Evolutionary conservation across 306 rosid species (phyloP).

Genomic region (Medicago ruthenica): DNA sequence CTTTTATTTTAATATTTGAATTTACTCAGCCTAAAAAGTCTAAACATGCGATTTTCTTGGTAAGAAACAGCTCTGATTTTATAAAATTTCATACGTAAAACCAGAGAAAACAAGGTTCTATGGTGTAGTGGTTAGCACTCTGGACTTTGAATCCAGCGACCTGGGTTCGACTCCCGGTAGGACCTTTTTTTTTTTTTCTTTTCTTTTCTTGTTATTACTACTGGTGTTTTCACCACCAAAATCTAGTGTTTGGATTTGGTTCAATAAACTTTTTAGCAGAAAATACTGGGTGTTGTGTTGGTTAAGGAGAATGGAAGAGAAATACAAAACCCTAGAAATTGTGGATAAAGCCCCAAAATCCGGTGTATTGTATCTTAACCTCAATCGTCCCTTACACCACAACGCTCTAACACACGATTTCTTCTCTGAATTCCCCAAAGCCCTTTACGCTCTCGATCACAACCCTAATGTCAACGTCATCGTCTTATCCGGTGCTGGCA

Average conservation of each 20-base stretch:
- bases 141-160: constrained; percentile 90
- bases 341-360: constrained; percentile 50
- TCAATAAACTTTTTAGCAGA: not conserved
- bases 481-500: constrained; percentile 70
- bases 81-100: not conserved
- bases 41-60: too few relatives aligned
- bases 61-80: too few relatives aligned
- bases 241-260: too few relatives aligned
- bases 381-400: constrained; percentile 69
- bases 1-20: too few relatives aligned
- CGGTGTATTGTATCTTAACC: constrained; percentile 56
- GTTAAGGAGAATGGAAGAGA: constrained; percentile 53
- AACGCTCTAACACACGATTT: constrained; percentile 72
- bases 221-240: too few relatives aligned
- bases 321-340: constrained; percentile 61
- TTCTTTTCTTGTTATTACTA: not conserved
- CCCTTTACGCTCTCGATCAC: constrained; percentile 68
- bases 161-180: constrained; percentile 92
- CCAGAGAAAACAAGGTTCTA: constrained; percentile 44
- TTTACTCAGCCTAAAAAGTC: too few relatives aligned
- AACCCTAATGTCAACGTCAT: constrained; percentile 66
- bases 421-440: constrained; percentile 74
- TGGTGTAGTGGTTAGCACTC: constrained; percentile 93
- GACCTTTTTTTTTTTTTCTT: constrained; percentile 48
- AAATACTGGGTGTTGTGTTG: not conserved